A percentile compares a stretch with the other conserved stretches of the same genome.
These are phyloP conservation scores for Cladosporium sp. DNA, from an alignment of 2,329 filamentous ascomycete species.

Conservation along the genomic window DNA sequence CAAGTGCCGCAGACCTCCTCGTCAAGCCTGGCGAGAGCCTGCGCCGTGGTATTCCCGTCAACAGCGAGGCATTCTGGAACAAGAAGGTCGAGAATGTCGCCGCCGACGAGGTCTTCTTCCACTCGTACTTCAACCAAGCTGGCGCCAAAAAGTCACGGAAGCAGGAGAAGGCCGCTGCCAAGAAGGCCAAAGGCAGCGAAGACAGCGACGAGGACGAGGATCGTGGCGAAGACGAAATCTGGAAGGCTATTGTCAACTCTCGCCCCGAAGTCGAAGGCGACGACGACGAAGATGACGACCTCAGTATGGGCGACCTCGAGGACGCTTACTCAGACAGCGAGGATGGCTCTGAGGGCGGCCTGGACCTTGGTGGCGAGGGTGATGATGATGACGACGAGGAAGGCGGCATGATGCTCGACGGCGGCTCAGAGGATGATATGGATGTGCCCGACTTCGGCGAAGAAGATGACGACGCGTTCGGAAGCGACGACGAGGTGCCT, in stretches of 20 bases:
- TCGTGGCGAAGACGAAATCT: conserved; percentile 66
- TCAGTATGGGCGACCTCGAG: conserved; percentile 48
- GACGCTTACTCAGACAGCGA: conserved; percentile 34
- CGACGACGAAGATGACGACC: conserved; percentile 57
- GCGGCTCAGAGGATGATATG: conserved; percentile 49
- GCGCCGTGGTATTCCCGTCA: conserved; percentile 56
- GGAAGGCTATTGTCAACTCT: conserved; percentile 82
- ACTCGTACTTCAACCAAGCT: conserved; percentile 81
- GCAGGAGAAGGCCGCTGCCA: conserved; percentile 55
- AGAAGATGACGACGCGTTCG: conserved; percentile 37
- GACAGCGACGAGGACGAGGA: conserved; percentile 40
- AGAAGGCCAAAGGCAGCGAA: conserved; percentile 40
- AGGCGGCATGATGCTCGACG: conserved; percentile 39
- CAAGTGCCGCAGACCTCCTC: conserved; percentile 57
- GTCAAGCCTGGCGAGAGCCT: conserved; percentile 57
- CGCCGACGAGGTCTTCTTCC: conserved; percentile 95
- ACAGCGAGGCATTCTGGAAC: conserved; percentile 86
- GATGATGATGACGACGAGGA: conserved; percentile 43
- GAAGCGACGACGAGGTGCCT: conserved; percentile 51
- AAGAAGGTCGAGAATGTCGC: conserved; percentile 84
- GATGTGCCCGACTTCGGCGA: conserved; percentile 44
- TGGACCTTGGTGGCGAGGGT: conserved; percentile 42
- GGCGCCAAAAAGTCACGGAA: conserved; percentile 52
- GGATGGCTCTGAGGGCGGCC: conserved; percentile 47
- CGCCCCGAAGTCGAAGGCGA: conserved; percentile 69